A percentile compares a stretch with the other conserved stretches of the same genome.
These are phyloP conservation scores for Boletus semigastroideus DNA, from an alignment of 1,284 basidiomycete species.

Conservation along the genomic window DNA sequence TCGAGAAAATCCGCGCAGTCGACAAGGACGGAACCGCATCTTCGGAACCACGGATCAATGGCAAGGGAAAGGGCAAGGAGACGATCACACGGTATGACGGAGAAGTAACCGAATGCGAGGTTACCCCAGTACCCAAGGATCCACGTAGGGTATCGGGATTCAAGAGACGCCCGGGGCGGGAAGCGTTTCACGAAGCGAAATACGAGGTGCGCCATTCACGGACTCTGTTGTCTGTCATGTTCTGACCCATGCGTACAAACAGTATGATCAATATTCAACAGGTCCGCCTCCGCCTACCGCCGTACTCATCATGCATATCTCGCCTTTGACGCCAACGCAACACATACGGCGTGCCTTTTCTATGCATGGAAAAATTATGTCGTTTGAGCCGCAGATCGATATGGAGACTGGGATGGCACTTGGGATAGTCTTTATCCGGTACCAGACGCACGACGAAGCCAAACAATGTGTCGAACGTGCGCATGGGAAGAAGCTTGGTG, in stretches of 20 bases:
- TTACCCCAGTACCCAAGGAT: conserved; percentile 48
- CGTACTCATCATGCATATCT: conserved; percentile 74
- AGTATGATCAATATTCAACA: conserved; percentile 79
- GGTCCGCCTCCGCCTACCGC: conserved; percentile 76
- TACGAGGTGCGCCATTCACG: conserved; percentile 58
- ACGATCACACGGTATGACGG: conserved; percentile 56
- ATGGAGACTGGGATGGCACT: conserved; percentile 77
- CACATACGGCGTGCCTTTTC: conserved; percentile 71
- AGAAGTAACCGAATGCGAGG: conserved; percentile 50
- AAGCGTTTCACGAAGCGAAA: conserved; percentile 47
- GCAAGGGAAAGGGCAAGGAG: conserved; percentile 65
- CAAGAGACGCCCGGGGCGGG: conserved; percentile 41
- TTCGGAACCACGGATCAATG: conserved; percentile 48
- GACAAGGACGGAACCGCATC: conserved; percentile 32
- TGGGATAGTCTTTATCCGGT: conserved; percentile 82
- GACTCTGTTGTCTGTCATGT: not conserved
- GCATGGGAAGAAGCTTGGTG: conserved; percentile 50
- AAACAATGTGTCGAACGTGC: conserved; percentile 61
- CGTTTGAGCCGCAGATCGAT: conserved; percentile 83
- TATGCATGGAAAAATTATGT: conserved; percentile 64
- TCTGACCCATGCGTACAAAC: conserved; percentile 37
- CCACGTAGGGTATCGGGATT: conserved; percentile 50
- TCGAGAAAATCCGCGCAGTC: conserved; percentile 50
- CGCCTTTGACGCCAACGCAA: conserved; percentile 67
- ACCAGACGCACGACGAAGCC: conserved; percentile 58